Base-by-base conservation (phyloP, 169 alveolate species). In the Plasmodium relictum region DNA sequence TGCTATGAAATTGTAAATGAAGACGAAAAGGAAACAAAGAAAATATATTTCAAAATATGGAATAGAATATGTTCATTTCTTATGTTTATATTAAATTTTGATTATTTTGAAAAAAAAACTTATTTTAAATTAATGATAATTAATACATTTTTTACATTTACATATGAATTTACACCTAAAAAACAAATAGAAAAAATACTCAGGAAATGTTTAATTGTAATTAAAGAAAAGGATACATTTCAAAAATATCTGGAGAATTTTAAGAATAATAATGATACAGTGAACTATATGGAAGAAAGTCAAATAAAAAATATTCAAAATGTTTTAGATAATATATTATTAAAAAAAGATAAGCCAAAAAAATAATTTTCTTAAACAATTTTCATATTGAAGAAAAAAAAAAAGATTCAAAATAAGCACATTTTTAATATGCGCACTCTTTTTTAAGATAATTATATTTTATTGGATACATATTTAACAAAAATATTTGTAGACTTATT, bases 121-220 rank as follows among this genome's bases (percentile, higher is more conserved):
- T 54, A 65, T 76, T 50, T 66, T 7, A 78, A 68, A 42, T 22
- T 91, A 20, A 22, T 10, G 39, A 50, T 62, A 42, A 24, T 88
- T 18, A 52, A 69, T n/a, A 80, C 89, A 48, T 88, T 91, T 85
- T 73, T 91, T 88, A 56, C 68, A 86, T 65, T 86, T 80, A 92
- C 90, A 48, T 92, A 69, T 68, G 88, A 74, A 74, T 48, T 42
- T 12, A 73, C 88, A 58, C 87, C 71, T 37, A 83, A 44, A 44
- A 74, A 56, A 50, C 31, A 54, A 22, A 70, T 87, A 4, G 83
- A 74, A 59, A 42, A 22, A 42, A 45, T 87, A 7, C 10, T 74
- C 16, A 74, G 70, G 26, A 74, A 71, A 87, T 87, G 41, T 54
- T 6, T 41, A 6, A 12, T 20, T n/a, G 20, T 44, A 59, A 48